Base-by-base conservation (phyloP, 805 yeast species). In the Debaryomyces tyrocola region DNA sequence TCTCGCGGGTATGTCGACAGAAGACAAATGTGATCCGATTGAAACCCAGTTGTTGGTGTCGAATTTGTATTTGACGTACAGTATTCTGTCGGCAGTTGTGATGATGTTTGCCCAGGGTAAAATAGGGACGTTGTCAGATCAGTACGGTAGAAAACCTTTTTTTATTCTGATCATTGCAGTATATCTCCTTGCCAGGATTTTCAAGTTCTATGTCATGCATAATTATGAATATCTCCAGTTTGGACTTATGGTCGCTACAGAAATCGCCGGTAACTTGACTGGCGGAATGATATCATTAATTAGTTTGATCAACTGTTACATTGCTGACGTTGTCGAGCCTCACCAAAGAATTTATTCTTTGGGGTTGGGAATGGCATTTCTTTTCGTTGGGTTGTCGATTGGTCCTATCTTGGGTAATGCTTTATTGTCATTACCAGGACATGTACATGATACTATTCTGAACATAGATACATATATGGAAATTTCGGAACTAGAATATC, bases 311-410 rank as follows among this genome's bases (percentile, higher is more conserved):
- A 84, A 84, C 58, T 80, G 91, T 49, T 90, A 88, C 58, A 74
- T 87, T 14, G 73, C 89, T 4, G 96, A 90, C 66, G 81, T 88
- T 34, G 83, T 83, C 6, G 84, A 82, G 17, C 77, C 87, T 0
- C 74, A 70, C 29, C 73, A 78, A 45, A 68, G 96, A 50, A 76
- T 81, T 20, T 74, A 78, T 44, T 70, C 77, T 17, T 68, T 87
- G 52, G 88, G 91, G 10, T 66, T 80, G 24, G 67, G 79, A 20
- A 70, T 78, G 59, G 87, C 91, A 9, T 64, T 78, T 14, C 63
- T 85, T 41, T 84, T 79, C 55, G 69, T 76, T 3, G 87, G 90
- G 0, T 56, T 82, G 52, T 84, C 85, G 1, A 10, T 77, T 7
- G 94, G 92, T 1, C 94, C 95, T 0, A 50, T 83, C 33, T 44